These are phyloP conservation scores for Strobilomyces echinocephalus DNA, from an alignment of 768 basidiomycete species.

Conservation along the genomic window DNA sequence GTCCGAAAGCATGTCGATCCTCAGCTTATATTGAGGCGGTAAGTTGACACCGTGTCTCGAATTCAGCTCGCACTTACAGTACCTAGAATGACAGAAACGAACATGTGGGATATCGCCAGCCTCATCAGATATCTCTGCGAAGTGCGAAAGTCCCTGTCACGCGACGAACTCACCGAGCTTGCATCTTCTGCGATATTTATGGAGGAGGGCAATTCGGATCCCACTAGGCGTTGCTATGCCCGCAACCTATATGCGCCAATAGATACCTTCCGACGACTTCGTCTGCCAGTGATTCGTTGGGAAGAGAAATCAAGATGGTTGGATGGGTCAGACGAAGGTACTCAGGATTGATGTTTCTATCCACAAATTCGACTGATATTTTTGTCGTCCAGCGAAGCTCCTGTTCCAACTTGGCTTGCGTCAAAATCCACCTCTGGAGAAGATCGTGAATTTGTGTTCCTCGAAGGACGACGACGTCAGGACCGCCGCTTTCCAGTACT, in stretches of 20 bases:
- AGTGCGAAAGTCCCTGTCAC: neutral
- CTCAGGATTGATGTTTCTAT: neutral
- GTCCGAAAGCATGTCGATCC: slow-evolving; percentile 51
- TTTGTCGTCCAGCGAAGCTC: neutral
- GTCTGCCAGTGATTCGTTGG: neutral
- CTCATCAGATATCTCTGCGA: neutral
- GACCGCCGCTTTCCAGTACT: neutral
- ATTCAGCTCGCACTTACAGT: neutral
- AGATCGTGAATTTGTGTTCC: neutral
- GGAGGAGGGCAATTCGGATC: neutral
- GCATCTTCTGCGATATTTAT: neutral
- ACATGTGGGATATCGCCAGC: neutral
- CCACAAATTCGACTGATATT: neutral
- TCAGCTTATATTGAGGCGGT: neutral
- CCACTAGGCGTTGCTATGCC: neutral
- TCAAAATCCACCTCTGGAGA: neutral
- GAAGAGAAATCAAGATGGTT: neutral
- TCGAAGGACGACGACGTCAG: neutral
- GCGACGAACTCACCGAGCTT: neutral
- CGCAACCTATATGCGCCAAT: neutral
- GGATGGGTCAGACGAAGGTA: neutral
- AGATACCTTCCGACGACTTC: neutral
- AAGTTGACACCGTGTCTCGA: neutral
- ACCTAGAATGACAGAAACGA: neutral
- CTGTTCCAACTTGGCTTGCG: neutral